A percentile compares a stretch with the other conserved stretches of the same genome.
Conservation (phyloP, 1,284 basidiomycete species). For the Cutaneotrichosporon daszewskae region DNA sequence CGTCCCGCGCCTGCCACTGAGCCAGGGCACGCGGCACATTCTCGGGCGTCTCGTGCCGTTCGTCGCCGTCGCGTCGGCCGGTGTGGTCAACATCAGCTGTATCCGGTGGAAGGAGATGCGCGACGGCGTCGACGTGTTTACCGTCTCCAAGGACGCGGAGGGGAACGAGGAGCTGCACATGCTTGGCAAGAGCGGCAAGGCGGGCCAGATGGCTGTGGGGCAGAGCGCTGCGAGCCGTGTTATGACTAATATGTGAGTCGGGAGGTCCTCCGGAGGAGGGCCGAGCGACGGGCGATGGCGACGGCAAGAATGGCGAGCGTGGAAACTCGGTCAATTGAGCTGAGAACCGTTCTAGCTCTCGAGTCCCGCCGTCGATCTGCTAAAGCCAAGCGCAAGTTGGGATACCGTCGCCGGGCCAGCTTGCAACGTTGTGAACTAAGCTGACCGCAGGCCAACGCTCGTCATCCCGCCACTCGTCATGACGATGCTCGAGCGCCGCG, state of each 20-base stretch:
- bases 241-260: conserved; percentile 53
- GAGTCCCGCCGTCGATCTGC: too few relatives aligned
- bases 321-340: background rate
- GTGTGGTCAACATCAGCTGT: conserved; percentile 52
- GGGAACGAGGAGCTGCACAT: conserved; percentile 37
- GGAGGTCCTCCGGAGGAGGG: too few relatives aligned
- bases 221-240: conserved; percentile 53
- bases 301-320: too few relatives aligned
- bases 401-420: too few relatives aligned
- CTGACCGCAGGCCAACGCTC: conserved; percentile 48
- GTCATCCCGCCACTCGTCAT: conserved; percentile 53
- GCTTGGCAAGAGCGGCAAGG: conserved; percentile 49
- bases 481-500: conserved; percentile 46
- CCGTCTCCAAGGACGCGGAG: conserved; percentile 24
- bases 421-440: background rate
- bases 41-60: conserved; percentile 52
- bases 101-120: conserved; percentile 57
- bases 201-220: conserved; percentile 51
- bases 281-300: too few relatives aligned
- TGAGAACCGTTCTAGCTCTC: too few relatives aligned
- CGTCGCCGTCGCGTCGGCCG: conserved; percentile 51
- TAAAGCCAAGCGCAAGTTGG: too few relatives aligned
- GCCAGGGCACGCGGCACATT: conserved; percentile 37
- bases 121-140: conserved; percentile 52
- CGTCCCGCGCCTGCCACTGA: conserved; percentile 47